Conservation (phyloP, 495 filamentous ascomycete species). For the Amphirosellinia nigrospora region DNA sequence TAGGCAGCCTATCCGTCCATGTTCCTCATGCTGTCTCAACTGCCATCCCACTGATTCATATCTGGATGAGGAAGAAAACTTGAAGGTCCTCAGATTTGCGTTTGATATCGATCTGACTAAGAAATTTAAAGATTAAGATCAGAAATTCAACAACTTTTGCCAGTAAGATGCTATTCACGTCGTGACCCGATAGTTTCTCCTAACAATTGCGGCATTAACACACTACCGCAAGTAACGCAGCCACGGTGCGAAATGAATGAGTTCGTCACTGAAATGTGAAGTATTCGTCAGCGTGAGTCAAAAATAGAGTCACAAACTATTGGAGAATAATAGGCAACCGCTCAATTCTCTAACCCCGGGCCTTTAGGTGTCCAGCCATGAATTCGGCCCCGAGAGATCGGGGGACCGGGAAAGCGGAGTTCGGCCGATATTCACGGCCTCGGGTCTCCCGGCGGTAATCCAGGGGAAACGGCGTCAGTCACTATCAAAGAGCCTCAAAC, state of each 20-base stretch:
- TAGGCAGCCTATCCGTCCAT: too few relatives aligned
- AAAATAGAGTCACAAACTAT: conserved; percentile 2
- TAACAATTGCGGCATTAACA: not conserved
- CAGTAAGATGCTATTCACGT: too few relatives aligned
- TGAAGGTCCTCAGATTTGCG: too few relatives aligned
- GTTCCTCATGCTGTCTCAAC: too few relatives aligned
- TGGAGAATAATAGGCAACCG: not conserved
- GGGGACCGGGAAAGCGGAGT: not conserved
- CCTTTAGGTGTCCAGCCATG: not conserved
- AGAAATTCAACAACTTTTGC: too few relatives aligned
- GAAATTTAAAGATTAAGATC: too few relatives aligned
- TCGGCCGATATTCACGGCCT: conserved; percentile 12
- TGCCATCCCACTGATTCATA: too few relatives aligned
- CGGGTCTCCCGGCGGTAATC: not conserved
- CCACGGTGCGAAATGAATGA: not conserved
- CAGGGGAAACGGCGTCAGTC: not conserved
- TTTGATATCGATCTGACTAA: too few relatives aligned
- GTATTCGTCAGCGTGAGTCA: not conserved
- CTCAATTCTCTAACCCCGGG: not conserved
- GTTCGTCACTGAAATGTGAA: not conserved
- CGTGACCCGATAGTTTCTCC: not conserved
- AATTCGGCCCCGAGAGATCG: conserved; percentile 13
- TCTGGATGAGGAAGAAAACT: too few relatives aligned
- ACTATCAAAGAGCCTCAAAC: not conserved
- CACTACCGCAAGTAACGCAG: not conserved